Percentiles rank a stretch among this genome's conserved stretches.
Conservation (phyloP, 805 yeast species). For the Suhomyces emberorum region DNA sequence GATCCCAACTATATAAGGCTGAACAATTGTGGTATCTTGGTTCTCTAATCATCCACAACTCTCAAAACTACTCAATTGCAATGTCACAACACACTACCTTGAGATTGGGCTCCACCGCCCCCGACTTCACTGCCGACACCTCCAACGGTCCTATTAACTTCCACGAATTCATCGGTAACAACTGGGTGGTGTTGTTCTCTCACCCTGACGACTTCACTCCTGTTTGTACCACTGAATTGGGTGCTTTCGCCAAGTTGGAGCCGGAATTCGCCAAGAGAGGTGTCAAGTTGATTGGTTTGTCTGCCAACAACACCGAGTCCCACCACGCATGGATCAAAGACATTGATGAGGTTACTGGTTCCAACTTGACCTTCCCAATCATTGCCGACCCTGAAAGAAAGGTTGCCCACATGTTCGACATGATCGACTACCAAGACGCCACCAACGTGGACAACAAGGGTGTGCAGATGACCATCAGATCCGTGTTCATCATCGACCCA, state of each 20-base stretch:
- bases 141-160: conserved; percentile 81
- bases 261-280: conserved; percentile 84
- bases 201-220: conserved; percentile 98
- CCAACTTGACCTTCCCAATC: conserved; percentile 81
- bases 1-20: background rate
- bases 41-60: too few species aligned
- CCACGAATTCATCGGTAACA: conserved; percentile 81
- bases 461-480: conserved; percentile 82
- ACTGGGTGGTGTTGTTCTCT: conserved; percentile 86
- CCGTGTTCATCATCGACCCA: conserved; percentile 90
- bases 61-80: background rate
- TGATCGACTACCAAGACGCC: conserved; percentile 85
- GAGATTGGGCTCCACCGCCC: conserved; percentile 82
- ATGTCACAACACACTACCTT: conserved; percentile 19
- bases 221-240: conserved; percentile 93
- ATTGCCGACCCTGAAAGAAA: conserved; percentile 84
- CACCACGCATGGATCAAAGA: conserved; percentile 89
- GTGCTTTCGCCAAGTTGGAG: conserved; percentile 87
- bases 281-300: conserved; percentile 84
- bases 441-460: conserved; percentile 66
- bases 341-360: conserved; percentile 80
- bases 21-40: too few species aligned
- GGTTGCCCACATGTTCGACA: conserved; percentile 79
- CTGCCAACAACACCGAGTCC: conserved; percentile 77
- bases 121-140: conserved; percentile 81